A percentile compares a stretch with the other conserved stretches of the same genome.
Conservation (phyloP, 768 basidiomycete genomes). For the Boletus insuetus region DNA sequence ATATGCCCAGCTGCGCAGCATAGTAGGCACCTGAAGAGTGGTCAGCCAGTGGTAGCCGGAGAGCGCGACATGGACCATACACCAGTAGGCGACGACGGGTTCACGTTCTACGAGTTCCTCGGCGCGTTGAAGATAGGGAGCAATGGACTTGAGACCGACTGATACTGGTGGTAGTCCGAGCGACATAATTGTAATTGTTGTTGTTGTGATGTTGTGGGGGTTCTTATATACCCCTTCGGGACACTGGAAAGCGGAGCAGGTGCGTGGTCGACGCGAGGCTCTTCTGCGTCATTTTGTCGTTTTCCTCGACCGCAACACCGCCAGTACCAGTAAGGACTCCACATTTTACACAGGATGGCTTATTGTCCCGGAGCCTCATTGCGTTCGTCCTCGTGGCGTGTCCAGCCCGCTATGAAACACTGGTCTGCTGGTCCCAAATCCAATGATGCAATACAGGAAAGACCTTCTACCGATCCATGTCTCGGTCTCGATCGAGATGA, state of each 20-base stretch:
- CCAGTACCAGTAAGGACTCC: background rate
- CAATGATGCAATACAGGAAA: too few species aligned
- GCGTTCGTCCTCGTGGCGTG: too few species aligned
- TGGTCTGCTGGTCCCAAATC: too few species aligned
- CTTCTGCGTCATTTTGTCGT: background rate
- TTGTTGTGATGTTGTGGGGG: background rate
- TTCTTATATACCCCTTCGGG: too few species aligned
- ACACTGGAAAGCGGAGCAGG: too few species aligned
- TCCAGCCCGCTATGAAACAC: background rate
- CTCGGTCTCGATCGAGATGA: slow-evolving; percentile 16
- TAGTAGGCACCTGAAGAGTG: slow-evolving; percentile 74
- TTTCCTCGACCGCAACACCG: background rate
- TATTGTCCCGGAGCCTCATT: too few species aligned
- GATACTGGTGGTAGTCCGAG: slow-evolving; percentile 63
- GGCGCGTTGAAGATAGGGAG: slow-evolving; percentile 86
- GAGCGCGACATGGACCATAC: slow-evolving; percentile 45
- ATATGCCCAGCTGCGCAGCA: slow-evolving; percentile 85
- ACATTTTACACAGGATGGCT: slow-evolving; percentile 1
- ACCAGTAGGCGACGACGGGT: slow-evolving; percentile 93
- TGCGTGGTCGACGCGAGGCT: slow-evolving; percentile 2
- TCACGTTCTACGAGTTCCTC: slow-evolving; percentile 82
- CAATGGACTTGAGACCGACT: slow-evolving; percentile 59
- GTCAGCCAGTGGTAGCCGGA: background rate
- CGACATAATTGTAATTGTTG: slow-evolving; percentile 27
- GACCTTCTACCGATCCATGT: too few species aligned